phyloP scores from a whole-genome alignment of 495 filamentous ascomycete genomes.

The Xylaria cubensis region DNA sequence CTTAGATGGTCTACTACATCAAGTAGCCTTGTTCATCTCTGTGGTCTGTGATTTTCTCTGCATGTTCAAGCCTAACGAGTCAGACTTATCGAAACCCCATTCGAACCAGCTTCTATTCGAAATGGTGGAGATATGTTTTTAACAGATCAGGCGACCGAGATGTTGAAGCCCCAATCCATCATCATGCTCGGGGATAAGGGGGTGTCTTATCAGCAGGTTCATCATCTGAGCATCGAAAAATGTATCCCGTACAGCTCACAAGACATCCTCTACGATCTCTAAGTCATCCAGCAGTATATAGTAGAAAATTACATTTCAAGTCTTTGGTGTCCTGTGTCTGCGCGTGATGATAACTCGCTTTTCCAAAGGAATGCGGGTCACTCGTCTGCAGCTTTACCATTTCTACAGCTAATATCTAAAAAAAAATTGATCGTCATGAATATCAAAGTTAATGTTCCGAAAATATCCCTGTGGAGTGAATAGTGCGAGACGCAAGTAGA shows the following conservation, averaged over 20 bases:
- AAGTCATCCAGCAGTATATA: neutral
- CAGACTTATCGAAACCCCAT: neutral
- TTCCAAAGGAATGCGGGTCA: neutral
- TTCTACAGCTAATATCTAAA: neutral
- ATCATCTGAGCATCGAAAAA: neutral
- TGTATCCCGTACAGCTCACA: neutral
- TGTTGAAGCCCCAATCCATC: neutral
- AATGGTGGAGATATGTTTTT: neutral
- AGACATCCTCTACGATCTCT: neutral
- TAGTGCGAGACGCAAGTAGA: neutral
- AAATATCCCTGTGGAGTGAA: neutral
- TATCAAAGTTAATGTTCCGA: neutral
- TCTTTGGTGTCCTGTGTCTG: neutral
- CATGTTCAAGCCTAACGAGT: neutral
- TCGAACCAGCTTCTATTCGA: neutral
- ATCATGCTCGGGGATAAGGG: neutral
- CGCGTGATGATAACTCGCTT: neutral
- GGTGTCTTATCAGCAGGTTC: neutral
- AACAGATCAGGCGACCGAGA: neutral
- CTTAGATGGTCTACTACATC: neutral
- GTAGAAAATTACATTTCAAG: neutral
- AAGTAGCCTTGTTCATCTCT: neutral
- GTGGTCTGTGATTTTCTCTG: neutral
- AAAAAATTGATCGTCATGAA: neutral
- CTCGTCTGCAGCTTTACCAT: neutral